Base-by-base conservation (phyloP, 768 basidiomycete species). In the Roridomyces roridus region DNA sequence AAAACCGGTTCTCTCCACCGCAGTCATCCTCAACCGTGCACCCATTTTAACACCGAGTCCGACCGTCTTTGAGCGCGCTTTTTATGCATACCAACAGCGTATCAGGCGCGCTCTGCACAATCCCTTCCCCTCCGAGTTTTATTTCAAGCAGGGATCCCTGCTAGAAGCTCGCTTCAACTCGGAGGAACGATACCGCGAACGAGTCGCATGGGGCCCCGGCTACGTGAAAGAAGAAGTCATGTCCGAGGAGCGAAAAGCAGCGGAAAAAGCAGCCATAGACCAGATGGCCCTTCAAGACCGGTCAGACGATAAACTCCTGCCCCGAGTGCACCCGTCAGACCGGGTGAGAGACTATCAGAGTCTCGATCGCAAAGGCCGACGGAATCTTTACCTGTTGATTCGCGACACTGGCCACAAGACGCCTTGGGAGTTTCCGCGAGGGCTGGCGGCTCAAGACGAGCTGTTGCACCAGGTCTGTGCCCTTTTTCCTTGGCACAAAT, bases 131-230 rank as follows among this genome's bases (percentile, higher is more conserved):
- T 79, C 85, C 55, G 88, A 94, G 43, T 94, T 96, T 74, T 98
- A 96, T 77, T 96, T 96, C 82, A 94, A 94, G 74, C 87, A 87
- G 46, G 95, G 95, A 9, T 91, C 94, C 0, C 79, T 92, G 15
- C 82, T 95, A 26, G 89, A 95, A 70, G 85, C 86, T 14, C 83
- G 90, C 35, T 96, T 94, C 73, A 86, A 80, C 44, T 72, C 85
- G 46, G 89, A 94, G 68, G 89, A 95, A 66, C 82, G 84, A 42
- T 76, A 80, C 56, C 83, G 91, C 46, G 93, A 95, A 65, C 75
- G 78, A 35, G 77, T 80, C 48, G 87, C 89, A 0, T 98, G 94
- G 71, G 94, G 94, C 0, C 75, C 80, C 0, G 75, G 72, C 4
- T 85, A 91, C 63, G 81, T 78, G 14, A 64, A 72, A 47, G 73